phyloP scores from a whole-genome alignment of 2,329 filamentous ascomycete species.

The Tolypocladium amazonense region DNA sequence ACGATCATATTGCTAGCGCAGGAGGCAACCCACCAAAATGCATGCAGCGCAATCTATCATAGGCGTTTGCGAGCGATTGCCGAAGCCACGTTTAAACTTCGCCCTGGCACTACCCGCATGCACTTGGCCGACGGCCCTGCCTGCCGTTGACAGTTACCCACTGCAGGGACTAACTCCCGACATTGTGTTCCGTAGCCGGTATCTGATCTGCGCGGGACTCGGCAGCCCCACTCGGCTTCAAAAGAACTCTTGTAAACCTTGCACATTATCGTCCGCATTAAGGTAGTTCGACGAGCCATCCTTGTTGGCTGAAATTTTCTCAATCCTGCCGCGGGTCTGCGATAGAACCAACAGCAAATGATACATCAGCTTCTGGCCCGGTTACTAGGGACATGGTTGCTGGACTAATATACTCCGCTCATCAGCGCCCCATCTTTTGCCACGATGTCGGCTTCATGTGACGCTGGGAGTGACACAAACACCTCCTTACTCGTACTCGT shows the following conservation, averaged over 20 bases:
- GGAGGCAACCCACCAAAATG: background rate
- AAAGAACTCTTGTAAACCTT: background rate
- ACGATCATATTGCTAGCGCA: background rate
- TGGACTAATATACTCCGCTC: background rate
- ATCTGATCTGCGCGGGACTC: background rate
- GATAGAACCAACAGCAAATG: background rate
- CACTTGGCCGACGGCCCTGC: background rate
- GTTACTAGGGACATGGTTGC: background rate
- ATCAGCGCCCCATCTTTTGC: background rate
- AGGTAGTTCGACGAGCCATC: background rate
- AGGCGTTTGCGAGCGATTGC: background rate
- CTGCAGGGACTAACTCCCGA: background rate
- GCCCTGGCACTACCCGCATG: background rate
- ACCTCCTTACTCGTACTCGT: background rate
- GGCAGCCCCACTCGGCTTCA: background rate
- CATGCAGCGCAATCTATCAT: too few species aligned
- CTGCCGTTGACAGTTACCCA: background rate
- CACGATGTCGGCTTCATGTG: background rate
- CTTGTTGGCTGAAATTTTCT: background rate
- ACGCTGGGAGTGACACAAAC: background rate
- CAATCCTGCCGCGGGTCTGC: background rate
- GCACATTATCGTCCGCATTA: background rate
- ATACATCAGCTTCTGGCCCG: background rate
- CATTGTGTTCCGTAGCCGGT: background rate
- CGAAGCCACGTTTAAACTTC: background rate